phyloP scores from a whole-genome alignment of 2,329 filamentous ascomycete species.

The Chalaropsis ovoidea region DNA sequence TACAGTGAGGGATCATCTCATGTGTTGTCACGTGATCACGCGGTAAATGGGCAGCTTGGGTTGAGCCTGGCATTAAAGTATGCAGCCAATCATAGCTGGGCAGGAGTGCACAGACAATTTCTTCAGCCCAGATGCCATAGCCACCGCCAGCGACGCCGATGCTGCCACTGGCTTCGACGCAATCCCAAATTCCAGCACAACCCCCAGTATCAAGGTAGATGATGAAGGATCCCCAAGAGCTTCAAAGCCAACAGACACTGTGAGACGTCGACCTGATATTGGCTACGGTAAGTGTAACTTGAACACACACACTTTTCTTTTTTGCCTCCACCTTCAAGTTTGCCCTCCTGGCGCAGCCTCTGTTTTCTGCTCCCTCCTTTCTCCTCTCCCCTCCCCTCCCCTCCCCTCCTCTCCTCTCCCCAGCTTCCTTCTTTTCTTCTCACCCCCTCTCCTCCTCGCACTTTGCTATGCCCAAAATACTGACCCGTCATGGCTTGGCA shows the following conservation, averaged over 20 bases:
- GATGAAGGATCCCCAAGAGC: constrained; percentile 44
- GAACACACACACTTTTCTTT: not conserved
- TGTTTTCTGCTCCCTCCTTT: constrained; percentile 21
- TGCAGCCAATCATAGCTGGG: not conserved
- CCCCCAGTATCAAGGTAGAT: not conserved
- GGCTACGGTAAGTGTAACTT: constrained; percentile 43
- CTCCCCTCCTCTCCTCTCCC: not conserved
- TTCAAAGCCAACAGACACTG: constrained; percentile 50
- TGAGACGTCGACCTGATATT: constrained; percentile 47
- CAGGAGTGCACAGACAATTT: constrained; percentile 17
- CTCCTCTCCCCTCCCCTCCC: constrained; percentile 17
- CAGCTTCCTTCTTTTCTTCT: not conserved
- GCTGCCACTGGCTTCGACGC: not conserved
- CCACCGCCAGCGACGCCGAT: too few relatives aligned
- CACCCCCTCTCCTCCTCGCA: not conserved
- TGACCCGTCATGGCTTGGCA: constrained; percentile 10
- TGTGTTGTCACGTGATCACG: not conserved
- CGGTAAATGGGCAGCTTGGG: constrained; percentile 12
- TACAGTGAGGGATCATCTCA: not conserved
- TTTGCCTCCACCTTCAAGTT: not conserved
- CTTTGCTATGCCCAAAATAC: constrained; percentile 8
- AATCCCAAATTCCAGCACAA: not conserved
- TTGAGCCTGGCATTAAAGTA: not conserved
- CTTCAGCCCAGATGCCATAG: too few relatives aligned
- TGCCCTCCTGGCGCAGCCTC: not conserved